Evolutionary conservation across 2,329 filamentous ascomycete genomes (phyloP).

Genomic region (Dactylellina sp.): DNA sequence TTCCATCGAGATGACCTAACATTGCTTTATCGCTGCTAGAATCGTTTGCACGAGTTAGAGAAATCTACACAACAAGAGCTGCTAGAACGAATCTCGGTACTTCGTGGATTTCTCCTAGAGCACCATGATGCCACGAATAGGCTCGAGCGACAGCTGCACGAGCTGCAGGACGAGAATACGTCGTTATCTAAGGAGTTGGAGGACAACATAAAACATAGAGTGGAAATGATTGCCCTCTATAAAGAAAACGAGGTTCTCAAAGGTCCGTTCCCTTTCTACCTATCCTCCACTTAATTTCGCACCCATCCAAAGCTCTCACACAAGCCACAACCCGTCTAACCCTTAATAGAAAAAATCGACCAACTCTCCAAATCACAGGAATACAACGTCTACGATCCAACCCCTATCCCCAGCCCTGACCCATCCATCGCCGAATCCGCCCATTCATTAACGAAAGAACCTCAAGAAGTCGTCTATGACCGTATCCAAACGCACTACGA

Average conservation of each 20-base stretch:
- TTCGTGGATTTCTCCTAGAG: slow-evolving; percentile 52
- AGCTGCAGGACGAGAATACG: slow-evolving; percentile 52
- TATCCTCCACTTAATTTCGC: not conserved
- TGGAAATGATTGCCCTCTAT: slow-evolving; percentile 50
- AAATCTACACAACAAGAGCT: slow-evolving; percentile 51
- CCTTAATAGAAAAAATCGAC: slow-evolving; percentile 40
- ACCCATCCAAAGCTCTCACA: not conserved
- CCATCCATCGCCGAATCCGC: slow-evolving; percentile 43
- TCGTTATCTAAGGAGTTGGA: slow-evolving; percentile 42
- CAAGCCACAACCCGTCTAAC: not conserved
- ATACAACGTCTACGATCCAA: slow-evolving; percentile 24
- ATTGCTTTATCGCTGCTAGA: slow-evolving; percentile 28
- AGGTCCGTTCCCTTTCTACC: slow-evolving; percentile 17
- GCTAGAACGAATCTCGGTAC: slow-evolving; percentile 49
- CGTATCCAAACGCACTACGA: slow-evolving; percentile 51
- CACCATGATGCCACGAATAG: slow-evolving; percentile 54
- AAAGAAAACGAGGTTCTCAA: slow-evolving; percentile 54
- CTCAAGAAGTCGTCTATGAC: slow-evolving; percentile 32
- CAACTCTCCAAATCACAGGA: slow-evolving; percentile 38
- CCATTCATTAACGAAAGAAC: slow-evolving; percentile 28
- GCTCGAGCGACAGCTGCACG: slow-evolving; percentile 52
- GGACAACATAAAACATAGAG: slow-evolving; percentile 43
- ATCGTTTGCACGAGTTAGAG: slow-evolving; percentile 50
- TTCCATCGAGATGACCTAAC: too few relatives aligned
- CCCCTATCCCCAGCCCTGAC: slow-evolving; percentile 52